A percentile compares a stretch with the other conserved stretches of the same genome.
Conservation (phyloP, 257 asterid genomes). For the Galeopsis tetrahit region DNA sequence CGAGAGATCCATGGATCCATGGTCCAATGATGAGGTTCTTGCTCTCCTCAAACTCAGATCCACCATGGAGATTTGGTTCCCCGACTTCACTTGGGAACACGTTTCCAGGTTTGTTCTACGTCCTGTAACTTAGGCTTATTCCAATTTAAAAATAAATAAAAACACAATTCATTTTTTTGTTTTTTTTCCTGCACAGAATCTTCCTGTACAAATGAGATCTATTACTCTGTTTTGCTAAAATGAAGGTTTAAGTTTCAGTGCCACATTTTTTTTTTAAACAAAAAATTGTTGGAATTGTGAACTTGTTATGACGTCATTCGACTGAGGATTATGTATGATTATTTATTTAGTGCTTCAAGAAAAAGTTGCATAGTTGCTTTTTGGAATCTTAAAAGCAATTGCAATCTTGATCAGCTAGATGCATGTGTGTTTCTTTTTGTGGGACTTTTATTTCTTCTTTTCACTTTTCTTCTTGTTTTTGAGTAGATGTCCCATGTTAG, state of each 20-base stretch:
- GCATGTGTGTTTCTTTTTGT: slow-evolving; percentile 2
- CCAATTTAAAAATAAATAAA: no score
- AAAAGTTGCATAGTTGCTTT: slow-evolving; percentile 27
- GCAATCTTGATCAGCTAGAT: neutral
- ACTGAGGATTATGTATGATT: neutral
- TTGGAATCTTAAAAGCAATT: slow-evolving; percentile 31
- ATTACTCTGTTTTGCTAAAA: neutral
- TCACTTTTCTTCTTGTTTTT: slow-evolving; percentile 19
- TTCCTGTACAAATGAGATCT: no score
- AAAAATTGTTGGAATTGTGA: neutral
- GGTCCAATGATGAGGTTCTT: slow-evolving; percentile 73
- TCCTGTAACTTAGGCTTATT: no score
- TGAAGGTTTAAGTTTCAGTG: slow-evolving; percentile 21
- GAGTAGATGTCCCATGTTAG: slow-evolving; percentile 1
- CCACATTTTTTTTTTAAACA: neutral
- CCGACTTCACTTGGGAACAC: slow-evolving; percentile 81
- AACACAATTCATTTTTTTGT: no score
- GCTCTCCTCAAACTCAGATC: slow-evolving; percentile 72
- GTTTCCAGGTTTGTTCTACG: slow-evolving; percentile 54
- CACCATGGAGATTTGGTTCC: slow-evolving; percentile 68
- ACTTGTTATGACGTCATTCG: neutral
- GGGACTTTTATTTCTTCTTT: slow-evolving; percentile 16
- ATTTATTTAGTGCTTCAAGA: neutral
- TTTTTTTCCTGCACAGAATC: no score
- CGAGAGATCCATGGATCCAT: slow-evolving; percentile 44